Base-by-base conservation (phyloP, 1,284 basidiomycete genomes). In the Chalciporus sp. region DNA sequence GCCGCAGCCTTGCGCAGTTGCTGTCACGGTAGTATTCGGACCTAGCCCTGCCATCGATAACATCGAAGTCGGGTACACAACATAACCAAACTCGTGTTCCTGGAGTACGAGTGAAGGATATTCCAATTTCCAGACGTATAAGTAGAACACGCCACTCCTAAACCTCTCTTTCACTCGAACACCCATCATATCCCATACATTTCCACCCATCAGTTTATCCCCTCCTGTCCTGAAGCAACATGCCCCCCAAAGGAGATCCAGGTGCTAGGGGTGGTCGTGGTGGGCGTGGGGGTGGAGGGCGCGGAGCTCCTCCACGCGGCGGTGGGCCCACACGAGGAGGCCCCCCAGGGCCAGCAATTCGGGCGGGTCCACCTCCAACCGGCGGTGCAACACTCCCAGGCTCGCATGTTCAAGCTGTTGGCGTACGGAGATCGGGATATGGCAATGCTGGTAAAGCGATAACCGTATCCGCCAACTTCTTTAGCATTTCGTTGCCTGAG, bases 401-500 rank as follows among this genome's bases (percentile, higher is more conserved):
- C 49, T 61, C 68, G 16, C 85, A 86, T 64, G 74, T 88, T 51
- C 68, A 72, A 29, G 77, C 78, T 26, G 72, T 88, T 45, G 88
- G 88, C 28, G 86, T 90, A 23, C 83, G 78, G 60, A 76, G 89
- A 28, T 78, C 84, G 40, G 78, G 76, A 29, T 85, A 80, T 61
- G 89, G 87, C 20, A 76, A 73, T 2, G 74, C 75, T 8, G 89
- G 89, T 7, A 75, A 70, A 39, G 57, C 67, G 5, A 66, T 84
- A 7, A 69, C 70, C 10, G 81, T 91, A n/a, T 72, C 63, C 28
- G 83, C 87, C 23, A 91, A 91, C 63, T 85, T 85, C 51, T 91
- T 88, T 58, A 63, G 63, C 28, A 79, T 83, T 2, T 73, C 76
- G 0, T 81, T 88, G 10, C 83, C 88, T 0, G 77, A 85, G 28